Evolutionary conservation across 306 rosid species (phyloP).

Genomic region (Citrullus amarus): DNA sequence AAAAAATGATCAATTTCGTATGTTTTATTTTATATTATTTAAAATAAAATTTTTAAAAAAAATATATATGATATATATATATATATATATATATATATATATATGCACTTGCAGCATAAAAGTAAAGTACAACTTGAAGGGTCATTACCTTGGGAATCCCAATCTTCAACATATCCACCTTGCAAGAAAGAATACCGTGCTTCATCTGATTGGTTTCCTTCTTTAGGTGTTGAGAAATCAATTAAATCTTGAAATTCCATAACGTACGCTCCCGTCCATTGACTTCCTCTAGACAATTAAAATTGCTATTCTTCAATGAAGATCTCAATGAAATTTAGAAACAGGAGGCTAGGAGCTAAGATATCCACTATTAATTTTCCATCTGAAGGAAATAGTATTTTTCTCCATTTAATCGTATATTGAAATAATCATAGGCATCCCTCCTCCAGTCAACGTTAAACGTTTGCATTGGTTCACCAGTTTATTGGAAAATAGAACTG

Average conservation of each 20-base stretch:
- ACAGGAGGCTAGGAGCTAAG: not conserved
- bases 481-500: not conserved
- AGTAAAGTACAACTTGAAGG: conserved; percentile 5
- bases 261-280: conserved; percentile 81
- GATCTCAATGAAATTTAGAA: not conserved
- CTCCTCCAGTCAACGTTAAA: not conserved
- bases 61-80: too few species aligned
- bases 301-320: conserved; percentile 7
- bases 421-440: not conserved
- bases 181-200: conserved; percentile 71
- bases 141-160: conserved; percentile 44
- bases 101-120: not conserved
- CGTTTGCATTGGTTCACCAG: not conserved
- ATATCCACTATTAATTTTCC: not conserved
- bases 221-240: conserved; percentile 27
- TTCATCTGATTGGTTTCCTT: conserved; percentile 34
- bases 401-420: not conserved
- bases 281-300: conserved; percentile 49
- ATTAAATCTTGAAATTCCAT: conserved; percentile 64
- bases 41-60: too few species aligned
- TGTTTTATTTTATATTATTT: too few species aligned
- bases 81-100: too few species aligned
- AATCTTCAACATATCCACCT: conserved; percentile 79
- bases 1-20: too few species aligned
- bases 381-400: too few species aligned